Evolutionary conservation across 2,329 filamentous ascomycete species (phyloP), one percentile per base, ranked within the genome.

Genomic region (Chaetomium globosum): DNA sequence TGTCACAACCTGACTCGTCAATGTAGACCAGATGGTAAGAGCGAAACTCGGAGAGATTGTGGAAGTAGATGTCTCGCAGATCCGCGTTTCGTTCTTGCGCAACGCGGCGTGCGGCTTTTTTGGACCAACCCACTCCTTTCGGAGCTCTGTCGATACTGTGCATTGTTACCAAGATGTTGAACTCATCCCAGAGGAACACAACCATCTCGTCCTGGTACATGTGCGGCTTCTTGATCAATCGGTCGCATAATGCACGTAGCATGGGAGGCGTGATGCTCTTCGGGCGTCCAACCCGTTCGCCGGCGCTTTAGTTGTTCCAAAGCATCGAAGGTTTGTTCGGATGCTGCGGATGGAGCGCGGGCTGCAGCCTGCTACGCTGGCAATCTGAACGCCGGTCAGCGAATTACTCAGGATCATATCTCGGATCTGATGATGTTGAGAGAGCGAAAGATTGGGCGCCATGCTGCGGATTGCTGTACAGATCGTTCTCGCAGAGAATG

Each of bases 1-100:
- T 77, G 64, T 79, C 73, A 68, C 71, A 77, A 3, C 75, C 73
- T 65, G 77, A 78, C 68, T 80, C 72, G 64, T 79, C 73, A 36
- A 77, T 69, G 61, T 70, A 79, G 10, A 79, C 72, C 12, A 77
- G 67, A 31, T 78, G 71, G 64, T 77, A 75, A 0, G 73, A 76
- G 12, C 66, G 64, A 61, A 75, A 76, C 1, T 69, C 65, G 3
- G 74, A 76, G n/a, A 77, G 54, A 7, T 74, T 73, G 64, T 77
- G 64, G 30, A 75, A 69, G 65, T 78, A 77, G 30, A 72, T 69
- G 63, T 78, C 76, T 70, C 72, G 71, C 54, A 79, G 68, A 56
- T 78, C 75, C 31, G 71, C 53, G 71, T 75, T 77, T 48, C 68
- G 71, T 59, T 75, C 30, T 31, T 31, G 30, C 30, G 30, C 30